Conservation (phyloP, 495 filamentous ascomycete genomes). For the Tuber aestivum region DNA sequence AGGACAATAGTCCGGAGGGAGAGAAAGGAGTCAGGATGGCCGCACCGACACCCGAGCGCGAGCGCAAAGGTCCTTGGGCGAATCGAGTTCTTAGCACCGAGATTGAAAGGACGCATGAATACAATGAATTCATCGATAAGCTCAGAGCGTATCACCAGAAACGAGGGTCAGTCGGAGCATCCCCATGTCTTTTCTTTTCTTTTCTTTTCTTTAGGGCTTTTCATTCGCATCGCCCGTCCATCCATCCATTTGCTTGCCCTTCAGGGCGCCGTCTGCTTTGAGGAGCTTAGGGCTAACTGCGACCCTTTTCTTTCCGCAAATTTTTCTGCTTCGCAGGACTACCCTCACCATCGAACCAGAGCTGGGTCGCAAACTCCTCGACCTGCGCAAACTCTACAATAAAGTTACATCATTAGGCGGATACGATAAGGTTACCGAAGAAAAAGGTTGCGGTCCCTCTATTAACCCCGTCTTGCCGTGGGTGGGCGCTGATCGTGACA, state of each 20-base stretch:
- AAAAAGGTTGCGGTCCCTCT: slow-evolving; percentile 50
- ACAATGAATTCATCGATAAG: slow-evolving; percentile 63
- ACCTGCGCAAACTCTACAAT: slow-evolving; percentile 65
- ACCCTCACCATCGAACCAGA: slow-evolving; percentile 65
- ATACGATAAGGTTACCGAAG: slow-evolving; percentile 72
- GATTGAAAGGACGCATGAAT: slow-evolving; percentile 55
- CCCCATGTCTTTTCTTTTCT: no score
- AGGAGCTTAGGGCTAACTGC: slow-evolving; percentile 8
- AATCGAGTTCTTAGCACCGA: slow-evolving; percentile 45
- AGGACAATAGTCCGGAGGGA: not conserved
- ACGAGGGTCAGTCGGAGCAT: slow-evolving; percentile 51
- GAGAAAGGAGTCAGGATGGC: slow-evolving; percentile 17
- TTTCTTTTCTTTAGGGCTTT: not conserved
- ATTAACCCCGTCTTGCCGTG: not conserved
- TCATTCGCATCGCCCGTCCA: not conserved
- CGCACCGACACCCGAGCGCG: slow-evolving; percentile 35
- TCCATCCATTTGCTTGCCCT: slow-evolving; percentile 4
- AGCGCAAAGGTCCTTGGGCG: slow-evolving; percentile 44
- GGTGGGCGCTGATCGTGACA: slow-evolving; percentile 2
- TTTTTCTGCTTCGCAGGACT: slow-evolving; percentile 48
- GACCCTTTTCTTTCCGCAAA: slow-evolving; percentile 2
- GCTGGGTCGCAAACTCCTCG: slow-evolving; percentile 63
- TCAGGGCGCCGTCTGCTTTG: not conserved
- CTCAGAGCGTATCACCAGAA: slow-evolving; percentile 61
- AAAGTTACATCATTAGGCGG: slow-evolving; percentile 64